phyloP scores from a whole-genome alignment of 2,329 filamentous ascomycete genomes.

The Fusarium avenaceum region DNA sequence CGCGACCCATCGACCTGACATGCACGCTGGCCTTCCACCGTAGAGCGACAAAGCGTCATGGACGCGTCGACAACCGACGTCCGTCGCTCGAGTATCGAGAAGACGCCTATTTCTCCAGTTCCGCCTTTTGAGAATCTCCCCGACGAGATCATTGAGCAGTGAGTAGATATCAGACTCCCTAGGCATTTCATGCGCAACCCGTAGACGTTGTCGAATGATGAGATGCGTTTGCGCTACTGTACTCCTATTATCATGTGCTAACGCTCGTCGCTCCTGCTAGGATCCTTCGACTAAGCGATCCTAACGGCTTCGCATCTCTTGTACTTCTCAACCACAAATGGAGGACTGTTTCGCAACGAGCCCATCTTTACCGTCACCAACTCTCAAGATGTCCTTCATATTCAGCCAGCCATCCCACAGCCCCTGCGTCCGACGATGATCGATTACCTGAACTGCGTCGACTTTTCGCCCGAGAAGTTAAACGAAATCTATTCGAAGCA shows the following conservation, averaged over 20 bases:
- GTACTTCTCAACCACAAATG: slow-evolving; percentile 75
- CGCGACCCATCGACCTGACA: slow-evolving; percentile 37
- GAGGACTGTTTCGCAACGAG: slow-evolving; percentile 73
- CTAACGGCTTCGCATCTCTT: slow-evolving; percentile 76
- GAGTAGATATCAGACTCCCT: slow-evolving; percentile 49
- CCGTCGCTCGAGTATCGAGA: slow-evolving; percentile 55
- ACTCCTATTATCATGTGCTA: slow-evolving; percentile 26
- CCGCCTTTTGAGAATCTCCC: slow-evolving; percentile 69
- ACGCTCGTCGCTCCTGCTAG: slow-evolving; percentile 55
- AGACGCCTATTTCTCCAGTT: slow-evolving; percentile 49
- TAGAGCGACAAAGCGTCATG: slow-evolving; percentile 51
- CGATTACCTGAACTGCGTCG: slow-evolving; percentile 72
- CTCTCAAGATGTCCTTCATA: slow-evolving; percentile 73
- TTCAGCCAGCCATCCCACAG: slow-evolving; percentile 62
- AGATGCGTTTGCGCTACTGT: background rate
- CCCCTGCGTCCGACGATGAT: slow-evolving; percentile 58
- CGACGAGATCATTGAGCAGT: slow-evolving; percentile 79
- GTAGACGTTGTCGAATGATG: background rate
- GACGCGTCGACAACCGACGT: slow-evolving; percentile 48
- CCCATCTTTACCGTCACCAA: slow-evolving; percentile 73
- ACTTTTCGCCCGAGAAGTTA: slow-evolving; percentile 77
- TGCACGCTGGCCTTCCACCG: slow-evolving; percentile 39
- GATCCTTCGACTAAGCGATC: slow-evolving; percentile 71
- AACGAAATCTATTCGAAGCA: slow-evolving; percentile 82
- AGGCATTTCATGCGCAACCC: slow-evolving; percentile 1